Conservation (phyloP, 208 protist species). For the Perkinsela sp. region DNA sequence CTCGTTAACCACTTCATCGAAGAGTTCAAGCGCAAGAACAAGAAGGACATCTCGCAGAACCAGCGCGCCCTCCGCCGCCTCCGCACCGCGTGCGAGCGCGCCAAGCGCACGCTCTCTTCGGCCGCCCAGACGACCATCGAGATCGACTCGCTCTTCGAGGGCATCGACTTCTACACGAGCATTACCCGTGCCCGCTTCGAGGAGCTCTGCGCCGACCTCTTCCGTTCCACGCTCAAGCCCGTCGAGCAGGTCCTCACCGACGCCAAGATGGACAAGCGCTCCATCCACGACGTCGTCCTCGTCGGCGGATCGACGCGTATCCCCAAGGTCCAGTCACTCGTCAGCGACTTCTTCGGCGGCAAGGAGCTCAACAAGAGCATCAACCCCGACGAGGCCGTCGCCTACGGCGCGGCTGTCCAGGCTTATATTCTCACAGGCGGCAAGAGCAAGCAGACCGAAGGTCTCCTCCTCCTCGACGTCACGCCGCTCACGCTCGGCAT, state of each 20-base stretch:
- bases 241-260: conserved; percentile 80
- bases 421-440: conserved; percentile 67
- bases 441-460: conserved; percentile 20
- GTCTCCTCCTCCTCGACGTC: conserved; percentile 59
- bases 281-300: conserved; percentile 87
- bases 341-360: conserved; percentile 85
- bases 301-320: conserved; percentile 78
- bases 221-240: conserved; percentile 75
- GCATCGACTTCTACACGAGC: conserved; percentile 73
- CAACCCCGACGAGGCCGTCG: conserved; percentile 94
- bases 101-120: conserved; percentile 43
- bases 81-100: conserved; percentile 22
- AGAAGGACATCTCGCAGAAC: conserved; percentile 18
- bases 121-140: conserved; percentile 57
- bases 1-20: conserved; percentile 16
- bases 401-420: conserved; percentile 91
- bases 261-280: conserved; percentile 65
- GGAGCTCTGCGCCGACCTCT: conserved; percentile 82
- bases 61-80: conserved; percentile 20
- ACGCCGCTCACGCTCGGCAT: conserved; percentile 67
- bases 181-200: conserved; percentile 87
- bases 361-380: conserved; percentile 80
- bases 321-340: conserved; percentile 82
- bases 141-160: conserved; percentile 78
- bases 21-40: conserved; percentile 14